A percentile compares a stretch with the other conserved stretches of the same genome.
Evolutionary conservation across 306 rosid species (phyloP).

Genomic region (Vachellia collinsii): DNA sequence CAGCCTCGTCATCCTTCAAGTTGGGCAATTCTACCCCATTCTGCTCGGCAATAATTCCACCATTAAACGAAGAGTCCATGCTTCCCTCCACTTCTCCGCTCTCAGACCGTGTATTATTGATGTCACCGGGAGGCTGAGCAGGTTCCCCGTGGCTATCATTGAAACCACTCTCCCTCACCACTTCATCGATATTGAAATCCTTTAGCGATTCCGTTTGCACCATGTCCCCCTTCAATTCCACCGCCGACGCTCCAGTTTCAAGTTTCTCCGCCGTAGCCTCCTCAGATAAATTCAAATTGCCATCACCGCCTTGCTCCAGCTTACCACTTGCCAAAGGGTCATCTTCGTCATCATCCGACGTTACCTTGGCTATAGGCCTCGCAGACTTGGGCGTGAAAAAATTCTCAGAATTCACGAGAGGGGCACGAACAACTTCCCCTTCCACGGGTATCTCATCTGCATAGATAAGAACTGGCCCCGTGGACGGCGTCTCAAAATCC

Average conservation of each 20-base stretch:
- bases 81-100: constrained; percentile 31
- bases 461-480: constrained; percentile 49
- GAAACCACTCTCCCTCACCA: constrained; percentile 46
- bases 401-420: constrained; percentile 33
- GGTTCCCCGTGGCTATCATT: constrained; percentile 31
- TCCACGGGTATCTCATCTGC: constrained; percentile 20
- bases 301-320: constrained; percentile 31
- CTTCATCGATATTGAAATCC: constrained; percentile 25
- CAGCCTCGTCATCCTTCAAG: constrained; percentile 36
- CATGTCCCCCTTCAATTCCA: constrained; percentile 26
- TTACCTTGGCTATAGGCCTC: constrained; percentile 60
- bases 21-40: constrained; percentile 27
- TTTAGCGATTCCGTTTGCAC: constrained; percentile 9
- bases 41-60: constrained; percentile 21
- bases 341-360: constrained; percentile 56
- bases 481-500: constrained; percentile 48
- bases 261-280: constrained; percentile 35
- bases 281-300: constrained; percentile 19
- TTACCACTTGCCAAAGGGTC: constrained; percentile 31
- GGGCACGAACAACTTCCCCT: constrained; percentile 15
- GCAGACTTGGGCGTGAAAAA: constrained; percentile 41
- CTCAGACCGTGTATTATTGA: constrained; percentile 31
- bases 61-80: constrained; percentile 27
- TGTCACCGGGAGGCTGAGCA: constrained; percentile 36
- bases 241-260: constrained; percentile 32